These are phyloP conservation scores for Abelmoschus esculentus DNA, from an alignment of 345 rosid genomes.

Conservation along the genomic window DNA sequence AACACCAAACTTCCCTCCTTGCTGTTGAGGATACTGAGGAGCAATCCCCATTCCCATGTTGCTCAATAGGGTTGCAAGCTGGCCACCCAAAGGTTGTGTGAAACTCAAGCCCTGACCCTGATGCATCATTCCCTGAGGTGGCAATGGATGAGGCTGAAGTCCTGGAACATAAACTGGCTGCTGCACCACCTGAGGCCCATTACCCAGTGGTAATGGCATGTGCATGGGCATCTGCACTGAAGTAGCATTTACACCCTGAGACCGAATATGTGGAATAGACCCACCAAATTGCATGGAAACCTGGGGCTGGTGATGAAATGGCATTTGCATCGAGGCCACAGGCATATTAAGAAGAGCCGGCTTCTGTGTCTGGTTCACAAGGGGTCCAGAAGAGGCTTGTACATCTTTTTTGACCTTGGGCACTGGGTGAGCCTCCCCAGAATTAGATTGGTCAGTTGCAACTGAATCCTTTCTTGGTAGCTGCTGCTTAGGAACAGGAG, in stretches of 20 bases:
- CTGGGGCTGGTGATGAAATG: conserved; percentile 60
- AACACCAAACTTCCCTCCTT: conserved; percentile 60
- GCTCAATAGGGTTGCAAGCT: conserved; percentile 47
- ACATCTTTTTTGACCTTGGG: conserved; percentile 48
- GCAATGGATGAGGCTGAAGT: conserved; percentile 61
- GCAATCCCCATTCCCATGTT: conserved; percentile 60
- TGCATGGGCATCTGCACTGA: conserved; percentile 71
- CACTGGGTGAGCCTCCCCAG: conserved; percentile 35
- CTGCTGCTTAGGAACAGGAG: conserved; percentile 50
- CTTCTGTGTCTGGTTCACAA: conserved; percentile 45
- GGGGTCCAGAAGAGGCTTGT: conserved; percentile 24
- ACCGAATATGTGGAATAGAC: conserved; percentile 61
- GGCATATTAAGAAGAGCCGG: conserved; percentile 43
- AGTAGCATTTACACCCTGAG: conserved; percentile 41
- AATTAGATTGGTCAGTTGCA: conserved; percentile 33
- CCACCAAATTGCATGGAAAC: conserved; percentile 62
- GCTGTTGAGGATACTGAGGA: conserved; percentile 63
- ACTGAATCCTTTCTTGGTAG: conserved; percentile 42
- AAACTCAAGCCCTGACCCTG: conserved; percentile 76
- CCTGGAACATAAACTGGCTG: conserved; percentile 67
- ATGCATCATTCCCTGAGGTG: conserved; percentile 76
- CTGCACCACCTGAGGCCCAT: conserved; percentile 49
- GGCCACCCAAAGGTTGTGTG: conserved; percentile 59
- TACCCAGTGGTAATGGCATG: conserved; percentile 59
- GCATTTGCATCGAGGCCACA: conserved; percentile 60